phyloP scores from a whole-genome alignment of 345 rosid genomes.

The Murraya paniculata region DNA sequence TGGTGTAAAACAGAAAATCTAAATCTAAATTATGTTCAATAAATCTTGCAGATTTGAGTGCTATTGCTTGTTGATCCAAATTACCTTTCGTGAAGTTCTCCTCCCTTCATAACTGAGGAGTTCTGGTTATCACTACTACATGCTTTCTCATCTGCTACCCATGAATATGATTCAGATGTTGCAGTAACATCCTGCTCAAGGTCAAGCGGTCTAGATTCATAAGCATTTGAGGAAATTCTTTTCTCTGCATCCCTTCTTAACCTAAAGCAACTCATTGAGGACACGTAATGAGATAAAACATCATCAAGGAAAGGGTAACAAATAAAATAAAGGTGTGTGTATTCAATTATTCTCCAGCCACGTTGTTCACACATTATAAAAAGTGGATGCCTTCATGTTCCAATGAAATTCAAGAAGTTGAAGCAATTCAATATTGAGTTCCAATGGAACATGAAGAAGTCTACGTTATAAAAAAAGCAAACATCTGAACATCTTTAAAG shows the following conservation, averaged over 20 bases:
- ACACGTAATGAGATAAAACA: slow-evolving; percentile 4
- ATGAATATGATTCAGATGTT: slow-evolving; percentile 79
- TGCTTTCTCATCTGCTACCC: slow-evolving; percentile 66
- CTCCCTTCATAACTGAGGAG: slow-evolving; percentile 40
- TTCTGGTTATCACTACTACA: slow-evolving; percentile 62
- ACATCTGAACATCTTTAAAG: neutral
- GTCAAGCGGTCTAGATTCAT: slow-evolving; percentile 37
- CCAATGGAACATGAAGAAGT: neutral
- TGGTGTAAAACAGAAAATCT: neutral
- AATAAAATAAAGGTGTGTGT: neutral
- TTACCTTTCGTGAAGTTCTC: slow-evolving; percentile 57
- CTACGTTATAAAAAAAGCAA: neutral
- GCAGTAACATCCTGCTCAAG: slow-evolving; percentile 46
- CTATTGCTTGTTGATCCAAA: neutral
- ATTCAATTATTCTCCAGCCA: neutral
- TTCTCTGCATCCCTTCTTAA: slow-evolving; percentile 42
- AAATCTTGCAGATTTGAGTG: neutral
- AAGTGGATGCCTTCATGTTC: neutral
- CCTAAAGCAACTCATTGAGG: slow-evolving; percentile 19
- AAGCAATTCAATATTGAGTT: neutral
- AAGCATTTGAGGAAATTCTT: slow-evolving; percentile 32
- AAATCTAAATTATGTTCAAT: neutral
- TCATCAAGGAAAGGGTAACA: neutral
- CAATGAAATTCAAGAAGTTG: neutral
- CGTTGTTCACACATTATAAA: neutral